phyloP scores from a whole-genome alignment of 2,329 filamentous ascomycete species.

The Amphichorda felina region DNA sequence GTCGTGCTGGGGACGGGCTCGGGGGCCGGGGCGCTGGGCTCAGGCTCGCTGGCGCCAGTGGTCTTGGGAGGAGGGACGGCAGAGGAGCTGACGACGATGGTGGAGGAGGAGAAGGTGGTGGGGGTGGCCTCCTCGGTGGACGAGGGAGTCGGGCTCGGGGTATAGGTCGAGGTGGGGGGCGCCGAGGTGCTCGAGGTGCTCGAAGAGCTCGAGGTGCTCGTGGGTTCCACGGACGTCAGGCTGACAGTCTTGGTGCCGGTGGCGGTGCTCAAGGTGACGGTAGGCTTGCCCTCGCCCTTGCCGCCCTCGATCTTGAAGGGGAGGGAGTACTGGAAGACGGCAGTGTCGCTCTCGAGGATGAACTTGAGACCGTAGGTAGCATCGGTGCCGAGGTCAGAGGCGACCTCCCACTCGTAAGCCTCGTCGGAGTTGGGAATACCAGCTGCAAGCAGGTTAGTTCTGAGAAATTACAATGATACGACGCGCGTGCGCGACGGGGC shows the following conservation, averaged over 20 bases:
- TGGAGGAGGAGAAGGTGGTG: constrained; percentile 16
- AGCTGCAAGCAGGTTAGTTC: constrained; percentile 17
- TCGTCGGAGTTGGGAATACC: constrained; percentile 32
- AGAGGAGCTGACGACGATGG: constrained; percentile 8
- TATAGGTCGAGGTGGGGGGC: constrained; percentile 1
- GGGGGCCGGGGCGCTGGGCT: constrained; percentile 15
- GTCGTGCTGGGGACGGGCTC: constrained; percentile 12
- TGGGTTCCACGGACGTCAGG: constrained; percentile 11
- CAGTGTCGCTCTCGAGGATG: constrained; percentile 30
- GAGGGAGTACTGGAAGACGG: constrained; percentile 49
- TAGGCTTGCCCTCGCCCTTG: constrained; percentile 5
- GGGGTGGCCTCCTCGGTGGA: constrained; percentile 11
- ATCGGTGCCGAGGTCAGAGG: constrained; percentile 27
- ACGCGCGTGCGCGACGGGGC: neutral
- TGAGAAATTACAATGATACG: neutral
- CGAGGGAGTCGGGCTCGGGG: constrained; percentile 1
- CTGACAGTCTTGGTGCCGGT: constrained; percentile 17
- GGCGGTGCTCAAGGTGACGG: constrained; percentile 15
- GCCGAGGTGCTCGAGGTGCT: constrained; percentile 8
- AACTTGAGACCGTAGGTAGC: constrained; percentile 47
- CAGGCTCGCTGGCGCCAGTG: constrained; percentile 8
- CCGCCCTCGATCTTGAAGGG: constrained; percentile 39
- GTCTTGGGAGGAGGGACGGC: constrained; percentile 3
- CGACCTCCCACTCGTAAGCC: constrained; percentile 38
- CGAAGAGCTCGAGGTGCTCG: constrained; percentile 10